Evolutionary conservation across 768 basidiomycete genomes (phyloP), one percentile per base, ranked within the genome.

Genomic region (Agrocybe praecox): DNA sequence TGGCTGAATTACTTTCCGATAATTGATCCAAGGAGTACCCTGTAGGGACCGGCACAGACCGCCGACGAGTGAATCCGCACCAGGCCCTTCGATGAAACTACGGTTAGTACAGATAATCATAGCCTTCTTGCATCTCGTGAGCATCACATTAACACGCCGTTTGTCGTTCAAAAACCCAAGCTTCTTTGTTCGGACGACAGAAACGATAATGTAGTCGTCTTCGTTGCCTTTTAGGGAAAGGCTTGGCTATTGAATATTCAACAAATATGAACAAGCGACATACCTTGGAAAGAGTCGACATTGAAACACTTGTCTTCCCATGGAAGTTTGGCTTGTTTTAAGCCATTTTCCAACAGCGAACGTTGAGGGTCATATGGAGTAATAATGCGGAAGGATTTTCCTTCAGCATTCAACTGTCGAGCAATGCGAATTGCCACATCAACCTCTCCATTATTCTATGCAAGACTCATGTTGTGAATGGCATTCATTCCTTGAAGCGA

Each of bases 211-310:
- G 24, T 81, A 83, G 58, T 89, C 83, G 14, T 80, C 88, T 64
- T 92, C 90, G 69, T 92, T 90, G 0, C 89, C 90, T 90, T 4
- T n/a, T 5, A 58, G 33, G 15, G 11, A 48, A 14, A 40, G 9
- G 19, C 19, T 24, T 44, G 29, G 46, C 10, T 9, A n/a, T 23
- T 5, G 45, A 4, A 19, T 40, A 36, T 45, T 5, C 11, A 42
- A 4, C 15, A 53, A 47, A 24, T 22, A 36, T 9, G 9, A 29
- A 40, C 36, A 15, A 12, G n/a, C 6, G 58, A 6, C 69, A 52
- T 62, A 84, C 89, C 89, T 79, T 92, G 90, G 62, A 90, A 92
- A 1, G 87, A 83, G 63, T 92, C 89, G 22, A 92, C 84, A 67
- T 88, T 91, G 73, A 89, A 92, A 52, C 84, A 85, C 52, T 76